A percentile compares a stretch with the other conserved stretches of the same genome.
These are phyloP conservation scores for Tulasnella sp. DNA, from an alignment of 768 basidiomycete genomes.

Conservation along the genomic window DNA sequence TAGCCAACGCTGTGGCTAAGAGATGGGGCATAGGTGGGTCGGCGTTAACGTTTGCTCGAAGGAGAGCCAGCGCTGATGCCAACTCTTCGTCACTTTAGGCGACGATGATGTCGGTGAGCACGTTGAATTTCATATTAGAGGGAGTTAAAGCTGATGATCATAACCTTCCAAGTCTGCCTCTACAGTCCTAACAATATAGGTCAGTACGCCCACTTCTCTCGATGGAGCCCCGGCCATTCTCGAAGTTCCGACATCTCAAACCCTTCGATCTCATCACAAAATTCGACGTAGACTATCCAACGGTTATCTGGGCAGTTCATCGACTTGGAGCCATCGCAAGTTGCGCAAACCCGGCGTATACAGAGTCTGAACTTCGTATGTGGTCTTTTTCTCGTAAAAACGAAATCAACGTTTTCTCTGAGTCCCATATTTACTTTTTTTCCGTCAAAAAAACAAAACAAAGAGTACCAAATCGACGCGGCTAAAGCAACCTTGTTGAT, in stretches of 20 bases:
- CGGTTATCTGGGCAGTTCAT: constrained; percentile 25
- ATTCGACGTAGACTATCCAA: constrained; percentile 23
- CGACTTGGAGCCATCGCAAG: constrained; percentile 26
- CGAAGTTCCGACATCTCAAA: neutral
- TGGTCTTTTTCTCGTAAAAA: neutral
- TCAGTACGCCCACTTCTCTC: neutral
- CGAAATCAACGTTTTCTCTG: too few species aligned
- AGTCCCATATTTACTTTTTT: neutral
- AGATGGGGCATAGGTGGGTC: constrained; percentile 19
- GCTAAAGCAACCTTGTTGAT: constrained; percentile 22
- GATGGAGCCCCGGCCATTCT: neutral
- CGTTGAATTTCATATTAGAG: constrained; percentile 4
- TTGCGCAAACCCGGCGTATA: constrained; percentile 25
- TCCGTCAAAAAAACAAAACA: neutral
- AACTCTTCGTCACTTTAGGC: neutral
- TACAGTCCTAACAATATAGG: constrained; percentile 22
- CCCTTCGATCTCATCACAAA: neutral
- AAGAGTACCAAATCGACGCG: constrained; percentile 22
- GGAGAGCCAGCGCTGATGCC: neutral
- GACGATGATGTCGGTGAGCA: constrained; percentile 24
- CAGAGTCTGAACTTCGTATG: constrained; percentile 24
- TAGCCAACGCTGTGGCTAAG: constrained; percentile 24
- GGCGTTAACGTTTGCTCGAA: neutral
- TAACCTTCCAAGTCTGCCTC: constrained; percentile 10
- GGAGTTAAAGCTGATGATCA: constrained; percentile 1